These are phyloP conservation scores for Pestalotiopsis sp. DNA, from an alignment of 2,329 filamentous ascomycete genomes.

Conservation along the genomic window DNA sequence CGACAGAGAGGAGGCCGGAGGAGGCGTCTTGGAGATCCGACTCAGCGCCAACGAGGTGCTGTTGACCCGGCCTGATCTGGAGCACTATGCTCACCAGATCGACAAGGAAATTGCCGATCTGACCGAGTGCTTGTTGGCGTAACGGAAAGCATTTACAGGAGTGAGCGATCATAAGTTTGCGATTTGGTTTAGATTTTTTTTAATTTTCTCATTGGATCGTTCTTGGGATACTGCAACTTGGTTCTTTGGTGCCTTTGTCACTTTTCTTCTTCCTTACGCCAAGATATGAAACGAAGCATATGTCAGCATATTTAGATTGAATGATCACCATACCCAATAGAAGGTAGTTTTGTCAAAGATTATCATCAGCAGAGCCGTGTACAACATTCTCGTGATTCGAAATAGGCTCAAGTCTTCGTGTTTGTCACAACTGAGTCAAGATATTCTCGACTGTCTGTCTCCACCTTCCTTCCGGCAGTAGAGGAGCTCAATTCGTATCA, in stretches of 20 bases:
- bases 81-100: conserved; percentile 1
- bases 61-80: neutral
- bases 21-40: conserved; percentile 6
- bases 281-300: neutral
- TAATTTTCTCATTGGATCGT: neutral
- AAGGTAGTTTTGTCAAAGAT: neutral
- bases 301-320: neutral
- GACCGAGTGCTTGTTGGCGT: conserved; percentile 5
- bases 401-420: too few species aligned
- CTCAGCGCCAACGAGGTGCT: conserved; percentile 11
- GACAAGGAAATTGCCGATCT: conserved; percentile 8
- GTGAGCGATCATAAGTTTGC: neutral
- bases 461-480: too few species aligned
- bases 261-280: neutral
- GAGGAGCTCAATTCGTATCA: too few species aligned
- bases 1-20: conserved; percentile 2
- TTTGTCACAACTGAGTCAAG: too few species aligned
- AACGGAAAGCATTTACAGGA: neutral
- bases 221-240: too few species aligned
- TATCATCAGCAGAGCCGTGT: too few species aligned
- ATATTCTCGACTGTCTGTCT: too few species aligned
- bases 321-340: neutral
- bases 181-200: neutral
- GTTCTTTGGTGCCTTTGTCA: too few species aligned
- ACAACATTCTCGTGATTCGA: too few species aligned